Percentiles rank a stretch among this genome's conserved stretches.
These are phyloP conservation scores for Candida maltosa DNA, from an alignment of 805 yeast species.

Conservation along the genomic window DNA sequence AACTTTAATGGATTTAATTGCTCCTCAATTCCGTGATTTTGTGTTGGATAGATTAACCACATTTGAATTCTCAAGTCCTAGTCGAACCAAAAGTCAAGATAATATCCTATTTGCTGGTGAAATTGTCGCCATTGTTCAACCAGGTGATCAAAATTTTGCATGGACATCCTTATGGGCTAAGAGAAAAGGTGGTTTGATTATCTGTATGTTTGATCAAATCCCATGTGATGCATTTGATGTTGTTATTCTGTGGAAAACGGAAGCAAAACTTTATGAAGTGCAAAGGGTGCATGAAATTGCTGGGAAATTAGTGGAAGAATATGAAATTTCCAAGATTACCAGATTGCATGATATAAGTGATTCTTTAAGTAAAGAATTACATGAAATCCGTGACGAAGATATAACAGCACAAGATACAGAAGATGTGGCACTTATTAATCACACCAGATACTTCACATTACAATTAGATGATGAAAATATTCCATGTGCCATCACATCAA, in stretches of 20 bases:
- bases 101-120: slow-evolving; percentile 77
- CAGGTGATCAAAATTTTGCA: slow-evolving; percentile 58
- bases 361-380: slow-evolving; percentile 23
- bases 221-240: slow-evolving; percentile 61
- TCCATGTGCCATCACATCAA: slow-evolving; percentile 74
- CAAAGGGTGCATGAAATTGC: slow-evolving; percentile 29
- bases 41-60: slow-evolving; percentile 54
- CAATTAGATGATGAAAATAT: slow-evolving; percentile 46
- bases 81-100: slow-evolving; percentile 13
- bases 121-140: slow-evolving; percentile 72
- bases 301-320: slow-evolving; percentile 26
- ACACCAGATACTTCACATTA: slow-evolving; percentile 60
- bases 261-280: slow-evolving; percentile 14
- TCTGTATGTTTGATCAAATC: slow-evolving; percentile 85
- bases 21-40: slow-evolving; percentile 70
- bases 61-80: slow-evolving; percentile 14
- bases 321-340: slow-evolving; percentile 13
- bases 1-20: slow-evolving; percentile 71
- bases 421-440: slow-evolving; percentile 42
- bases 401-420: slow-evolving; percentile 17
- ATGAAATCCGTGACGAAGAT: slow-evolving; percentile 8
- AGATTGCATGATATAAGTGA: slow-evolving; percentile 21
- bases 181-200: slow-evolving; percentile 61
- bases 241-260: slow-evolving; percentile 27
- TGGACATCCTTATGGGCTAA: slow-evolving; percentile 95